These are phyloP conservation scores for Ochetophila trinervis DNA, from an alignment of 306 rosid genomes.

Conservation along the genomic window DNA sequence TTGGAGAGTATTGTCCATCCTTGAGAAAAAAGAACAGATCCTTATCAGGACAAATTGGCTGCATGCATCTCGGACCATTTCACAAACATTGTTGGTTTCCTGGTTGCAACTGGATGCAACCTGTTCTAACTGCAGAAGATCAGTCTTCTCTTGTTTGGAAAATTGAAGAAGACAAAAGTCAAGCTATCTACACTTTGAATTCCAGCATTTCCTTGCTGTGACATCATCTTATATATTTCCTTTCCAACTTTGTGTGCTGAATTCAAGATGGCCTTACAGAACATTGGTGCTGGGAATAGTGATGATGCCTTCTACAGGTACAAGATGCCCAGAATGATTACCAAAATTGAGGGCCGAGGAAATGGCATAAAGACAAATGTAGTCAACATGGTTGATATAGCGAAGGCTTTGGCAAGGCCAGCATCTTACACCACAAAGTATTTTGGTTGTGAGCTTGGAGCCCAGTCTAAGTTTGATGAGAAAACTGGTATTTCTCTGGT, in stretches of 20 bases:
- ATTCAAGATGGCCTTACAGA: slow-evolving; percentile 58
- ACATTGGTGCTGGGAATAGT: slow-evolving; percentile 62
- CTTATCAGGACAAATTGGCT: slow-evolving; percentile 28
- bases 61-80: slow-evolving; percentile 54
- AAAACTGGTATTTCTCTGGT: slow-evolving; percentile 62
- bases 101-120: slow-evolving; percentile 39
- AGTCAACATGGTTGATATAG: slow-evolving; percentile 70
- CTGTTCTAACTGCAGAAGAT: slow-evolving; percentile 21
- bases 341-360: slow-evolving; percentile 73
- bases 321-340: slow-evolving; percentile 69
- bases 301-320: slow-evolving; percentile 78
- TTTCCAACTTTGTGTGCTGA: slow-evolving; percentile 13
- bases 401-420: slow-evolving; percentile 69
- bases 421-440: slow-evolving; percentile 62
- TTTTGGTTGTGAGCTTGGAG: slow-evolving; percentile 39
- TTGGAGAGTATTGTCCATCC: slow-evolving; percentile 52
- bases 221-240: not conserved
- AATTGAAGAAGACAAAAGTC: slow-evolving; percentile 2
- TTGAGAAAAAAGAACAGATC: slow-evolving; percentile 52
- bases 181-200: slow-evolving; percentile 7
- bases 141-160: slow-evolving; percentile 23
- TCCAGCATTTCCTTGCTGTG: slow-evolving; percentile 18
- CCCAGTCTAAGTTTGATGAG: slow-evolving; percentile 58
- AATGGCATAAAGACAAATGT: slow-evolving; percentile 68
- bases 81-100: slow-evolving; percentile 34